Base-by-base conservation (phyloP, 306 rosid species). In the Alnus rubra region DNA sequence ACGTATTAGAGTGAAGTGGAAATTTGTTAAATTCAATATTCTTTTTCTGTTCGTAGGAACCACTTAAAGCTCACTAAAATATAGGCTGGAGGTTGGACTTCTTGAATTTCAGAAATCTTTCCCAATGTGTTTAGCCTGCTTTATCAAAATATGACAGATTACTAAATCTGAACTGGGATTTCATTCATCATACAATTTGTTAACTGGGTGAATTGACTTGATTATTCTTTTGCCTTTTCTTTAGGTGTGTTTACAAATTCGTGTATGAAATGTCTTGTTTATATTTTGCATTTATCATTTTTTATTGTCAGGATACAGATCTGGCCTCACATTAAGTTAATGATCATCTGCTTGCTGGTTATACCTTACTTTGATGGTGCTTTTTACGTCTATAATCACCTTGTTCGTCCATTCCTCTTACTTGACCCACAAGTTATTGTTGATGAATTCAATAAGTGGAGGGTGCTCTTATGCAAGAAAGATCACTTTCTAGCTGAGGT, bases 311-410 rank as follows among this genome's bases (percentile, higher is more conserved):
- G 95, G 91, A 76, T 85, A 47, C 74, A 52, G 45, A 42, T 84
- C 52, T 90, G 95, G 92, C 81, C 44, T 64, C 79, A 85, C 84
- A 49, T 87, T 28, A 90, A 87, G 88, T 82, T 90, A 42, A 42
- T 80, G 79, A 84, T 88, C 51, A 76, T 88, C 63, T 55, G 69
- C 65, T 87, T 42, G 64, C 82, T 90, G 55, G 82, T 81, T 55
- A 48, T 80, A 10, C 92, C 95, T 1, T 84, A 84, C 78, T 90
- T 88, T 50, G 77, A 87, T 62, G 89, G 91, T 72, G 82, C 92
- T 52, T 77, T 76, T 18, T 55, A 74, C 82, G 87, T 81, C 74
- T 90, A 90, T 59, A 76, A 56, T 54, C 76, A 52, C 33, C 47
- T 87, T 65, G 13, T 87, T 71, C 76, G 45, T 28, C 55, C 81